A percentile compares a stretch with the other conserved stretches of the same genome.
phyloP scores from a whole-genome alignment of 345 rosid genomes.

The Excoecaria agallocha region DNA sequence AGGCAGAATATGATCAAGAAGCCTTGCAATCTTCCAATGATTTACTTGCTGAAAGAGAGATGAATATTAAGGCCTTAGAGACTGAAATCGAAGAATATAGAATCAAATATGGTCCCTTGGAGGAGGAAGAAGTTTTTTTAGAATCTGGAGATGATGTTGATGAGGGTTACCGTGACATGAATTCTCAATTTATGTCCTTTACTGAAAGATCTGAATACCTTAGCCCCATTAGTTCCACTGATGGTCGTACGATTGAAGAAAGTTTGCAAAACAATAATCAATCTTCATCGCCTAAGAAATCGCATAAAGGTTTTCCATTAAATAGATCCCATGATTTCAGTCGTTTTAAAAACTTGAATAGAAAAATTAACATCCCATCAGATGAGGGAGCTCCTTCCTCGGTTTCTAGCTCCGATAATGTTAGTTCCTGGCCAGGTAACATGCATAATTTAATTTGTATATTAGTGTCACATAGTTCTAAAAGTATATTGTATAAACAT shows the following conservation, averaged over 20 bases:
- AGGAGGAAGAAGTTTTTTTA: slow-evolving; percentile 34
- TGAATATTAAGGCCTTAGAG: slow-evolving; percentile 55
- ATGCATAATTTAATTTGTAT: background rate
- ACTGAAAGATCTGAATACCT: slow-evolving; percentile 25
- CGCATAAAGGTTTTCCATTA: slow-evolving; percentile 3
- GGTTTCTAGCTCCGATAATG: slow-evolving; percentile 25
- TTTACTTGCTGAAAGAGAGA: slow-evolving; percentile 56
- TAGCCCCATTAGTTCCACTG: slow-evolving; percentile 20
- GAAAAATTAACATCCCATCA: slow-evolving; percentile 21
- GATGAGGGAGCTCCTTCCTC: slow-evolving; percentile 22
- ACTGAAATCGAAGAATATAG: slow-evolving; percentile 67
- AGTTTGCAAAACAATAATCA: slow-evolving; percentile 1
- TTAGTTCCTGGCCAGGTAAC: slow-evolving; percentile 34
- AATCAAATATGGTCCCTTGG: slow-evolving; percentile 48
- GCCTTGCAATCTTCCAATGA: slow-evolving; percentile 58
- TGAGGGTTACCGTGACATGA: slow-evolving; percentile 27
- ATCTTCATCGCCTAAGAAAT: slow-evolving; percentile 12
- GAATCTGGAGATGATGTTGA: slow-evolving; percentile 26
- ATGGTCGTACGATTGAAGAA: slow-evolving; percentile 24
- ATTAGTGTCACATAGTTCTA: background rate
- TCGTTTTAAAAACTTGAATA: slow-evolving; percentile 24
- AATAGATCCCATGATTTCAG: slow-evolving; percentile 18
- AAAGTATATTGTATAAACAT: background rate
- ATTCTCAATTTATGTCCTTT: slow-evolving; percentile 17
- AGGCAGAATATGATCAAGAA: slow-evolving; percentile 88